Base-by-base conservation (phyloP, 805 yeast species). In the Wickerhamomyces bisporus region DNA sequence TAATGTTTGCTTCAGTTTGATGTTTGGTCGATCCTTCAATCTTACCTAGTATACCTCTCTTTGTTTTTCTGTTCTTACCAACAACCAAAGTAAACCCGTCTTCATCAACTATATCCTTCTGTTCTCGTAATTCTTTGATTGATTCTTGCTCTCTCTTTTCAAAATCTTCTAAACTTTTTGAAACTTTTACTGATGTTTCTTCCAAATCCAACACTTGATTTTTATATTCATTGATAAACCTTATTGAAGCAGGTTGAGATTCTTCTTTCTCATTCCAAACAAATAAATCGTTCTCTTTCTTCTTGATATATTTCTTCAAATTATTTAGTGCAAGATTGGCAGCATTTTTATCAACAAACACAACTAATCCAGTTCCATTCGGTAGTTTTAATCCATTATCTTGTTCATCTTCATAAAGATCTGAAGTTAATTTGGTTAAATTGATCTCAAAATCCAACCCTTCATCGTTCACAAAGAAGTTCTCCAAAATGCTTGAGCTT, bases 31-130 rank as follows among this genome's bases (percentile, higher is more conserved):
- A 65, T 23, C 56, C 48, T 45, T 65, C 62, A 41, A 65, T 73
- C 52, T 75, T 70, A 30, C 85, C 85, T 58, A 79, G 48, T 28
- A 87, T 69, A 44, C 85, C 85, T 45, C 79, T 77, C 59, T 81
- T 75, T 3, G 93, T 79, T 68, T 86, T 87, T 45, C 95, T 75
- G 55, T 86, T 89, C 35, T 86, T 72, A 10, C 93, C 87, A 16
- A 88, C 95, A 31, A 89, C 98, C 53, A 85, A 65, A 1, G 95
- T 87, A 64, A 89, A 89, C 3, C 97, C 98, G 58, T 89, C 97
- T 47, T 84, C 96, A 58, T 89, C 98, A 3, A 88, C 93, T 24
- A 75, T 52, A 32, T 75, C 70, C 20, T 73, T 71, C 65, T 77
- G 77, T 10, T 67, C 67, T 39, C 71, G 70, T 35, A 81, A 59